Conservation (phyloP, 1,139 yeast genomes). For the Citeromyces hawaiiensis region DNA sequence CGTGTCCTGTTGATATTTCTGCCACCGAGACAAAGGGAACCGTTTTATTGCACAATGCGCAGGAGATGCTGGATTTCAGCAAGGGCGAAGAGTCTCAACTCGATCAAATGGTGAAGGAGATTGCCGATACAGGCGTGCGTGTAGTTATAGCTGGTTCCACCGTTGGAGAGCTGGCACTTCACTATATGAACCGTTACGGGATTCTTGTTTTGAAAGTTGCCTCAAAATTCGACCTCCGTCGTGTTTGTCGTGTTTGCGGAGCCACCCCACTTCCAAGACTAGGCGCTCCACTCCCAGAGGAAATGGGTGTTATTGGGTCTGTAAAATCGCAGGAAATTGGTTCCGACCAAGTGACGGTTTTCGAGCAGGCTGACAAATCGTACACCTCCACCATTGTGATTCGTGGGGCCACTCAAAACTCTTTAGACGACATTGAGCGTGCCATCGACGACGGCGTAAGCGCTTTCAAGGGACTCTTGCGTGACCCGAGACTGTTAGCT, state of each 20-base stretch:
- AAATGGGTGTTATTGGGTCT: constrained; percentile 76
- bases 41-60: constrained; percentile 85
- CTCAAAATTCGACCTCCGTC: constrained; percentile 85
- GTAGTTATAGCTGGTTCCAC: constrained; percentile 91
- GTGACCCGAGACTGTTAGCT: constrained; percentile 69
- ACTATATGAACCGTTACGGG: constrained; percentile 78
- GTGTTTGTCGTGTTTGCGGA: constrained; percentile 93
- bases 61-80: constrained; percentile 92
- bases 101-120: constrained; percentile 76
- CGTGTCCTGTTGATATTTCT: constrained; percentile 89
- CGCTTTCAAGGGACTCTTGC: constrained; percentile 78
- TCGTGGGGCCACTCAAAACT: constrained; percentile 96
- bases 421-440: constrained; percentile 87
- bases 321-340: constrained; percentile 93
- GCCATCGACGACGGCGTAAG: constrained; percentile 96
- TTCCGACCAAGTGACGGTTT: constrained; percentile 92
- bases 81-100: constrained; percentile 94
- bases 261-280: constrained; percentile 93
- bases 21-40: constrained; percentile 97
- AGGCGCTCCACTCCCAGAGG: constrained; percentile 94
- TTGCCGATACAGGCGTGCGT: constrained; percentile 70
- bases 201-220: constrained; percentile 82
- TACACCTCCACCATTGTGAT: constrained; percentile 85
- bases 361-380: constrained; percentile 58
- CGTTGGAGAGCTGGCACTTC: constrained; percentile 86